Evolutionary conservation across 768 basidiomycete genomes (phyloP), one percentile per base, ranked within the genome.

Genomic region (Hortiboletus flavorubellus): DNA sequence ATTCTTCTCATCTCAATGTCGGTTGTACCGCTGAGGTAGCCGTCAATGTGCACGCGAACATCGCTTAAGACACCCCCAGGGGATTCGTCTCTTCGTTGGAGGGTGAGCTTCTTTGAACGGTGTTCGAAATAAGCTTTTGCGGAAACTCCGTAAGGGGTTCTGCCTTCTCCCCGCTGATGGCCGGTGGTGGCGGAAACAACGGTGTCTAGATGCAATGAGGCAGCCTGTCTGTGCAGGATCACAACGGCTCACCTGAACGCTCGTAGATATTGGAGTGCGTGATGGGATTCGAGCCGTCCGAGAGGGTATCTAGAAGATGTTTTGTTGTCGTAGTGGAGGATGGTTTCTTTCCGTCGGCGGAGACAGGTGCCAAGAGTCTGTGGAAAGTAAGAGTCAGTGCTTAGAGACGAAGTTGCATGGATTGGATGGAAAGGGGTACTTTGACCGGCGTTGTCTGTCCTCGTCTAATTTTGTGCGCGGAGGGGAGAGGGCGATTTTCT

Each of bases 1-100:
- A 85, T 72, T 59, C 81, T 75, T 71, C 84, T 91, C 76, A 93
- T 83, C 70, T 93, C 89, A 47, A 87, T 80, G 65, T 91, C 89
- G 2, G 89, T 93, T 21, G 87, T 89, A 42, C 79, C 78, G 31
- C 75, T 76, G 54, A 90, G 73, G 63, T 83, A 89, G 1, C 88
- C 91, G 60, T 84, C 77, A 63, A 89, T 85, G 59, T 89, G 89
- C n/a, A 84, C 74, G 48, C 78, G 76, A 45, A 82, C 78, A 60
- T 80, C 63, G 74, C 55, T 64, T 65, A 71, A 62, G 30, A 77
- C 60, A 59, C 73, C 69, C 5, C 44, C 48, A 5, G 49, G 40
- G 42, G 39, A 34, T 38, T 44, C 47, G 2, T 66, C 60, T 35
- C 58, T 46, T 15, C 58, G 59, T 48, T 76, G 68, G 51, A 64